phyloP scores from a whole-genome alignment of 1,139 yeast genomes.

The Meyerozyma athensensis region DNA sequence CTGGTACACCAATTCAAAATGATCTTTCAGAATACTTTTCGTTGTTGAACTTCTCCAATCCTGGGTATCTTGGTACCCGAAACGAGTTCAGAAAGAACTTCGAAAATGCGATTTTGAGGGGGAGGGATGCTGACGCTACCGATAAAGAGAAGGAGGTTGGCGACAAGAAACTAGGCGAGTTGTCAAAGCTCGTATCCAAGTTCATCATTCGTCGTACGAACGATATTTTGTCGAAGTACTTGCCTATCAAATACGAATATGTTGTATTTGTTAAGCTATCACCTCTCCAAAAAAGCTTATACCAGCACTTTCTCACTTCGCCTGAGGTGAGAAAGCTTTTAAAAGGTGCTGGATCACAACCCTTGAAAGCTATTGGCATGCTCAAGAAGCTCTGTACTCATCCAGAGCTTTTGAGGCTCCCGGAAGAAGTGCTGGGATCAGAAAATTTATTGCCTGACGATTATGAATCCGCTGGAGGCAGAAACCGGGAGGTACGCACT shows the following conservation, averaged over 20 bases:
- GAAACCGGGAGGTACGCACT: conserved; percentile 53
- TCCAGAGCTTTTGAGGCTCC: conserved; percentile 77
- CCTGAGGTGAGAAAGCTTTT: conserved; percentile 70
- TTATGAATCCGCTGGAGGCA: conserved; percentile 44
- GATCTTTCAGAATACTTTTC: conserved; percentile 95
- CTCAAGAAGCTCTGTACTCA: conserved; percentile 90
- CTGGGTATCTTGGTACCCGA: conserved; percentile 85
- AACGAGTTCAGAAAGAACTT: conserved; percentile 78
- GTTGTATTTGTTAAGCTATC: conserved; percentile 85
- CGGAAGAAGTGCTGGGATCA: conserved; percentile 70
- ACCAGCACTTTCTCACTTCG: conserved; percentile 72
- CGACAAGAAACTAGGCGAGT: conserved; percentile 63
- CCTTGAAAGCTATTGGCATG: conserved; percentile 84
- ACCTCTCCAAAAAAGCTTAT: conserved; percentile 69
- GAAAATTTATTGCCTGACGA: conserved; percentile 70
- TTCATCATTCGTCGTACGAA: conserved; percentile 94
- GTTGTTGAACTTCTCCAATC: conserved; percentile 86
- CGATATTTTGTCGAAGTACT: conserved; percentile 86
- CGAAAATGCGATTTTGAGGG: conserved; percentile 73
- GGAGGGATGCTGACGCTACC: conserved; percentile 87
- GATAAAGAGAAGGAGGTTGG: conserved; percentile 74
- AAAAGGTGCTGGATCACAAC: conserved; percentile 75
- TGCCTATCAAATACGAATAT: conserved; percentile 94
- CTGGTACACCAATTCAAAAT: conserved; percentile 97
- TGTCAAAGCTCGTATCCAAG: conserved; percentile 75